Evolutionary conservation across 257 asterid genomes (phyloP).

Genomic region (Petrea volubilis): DNA sequence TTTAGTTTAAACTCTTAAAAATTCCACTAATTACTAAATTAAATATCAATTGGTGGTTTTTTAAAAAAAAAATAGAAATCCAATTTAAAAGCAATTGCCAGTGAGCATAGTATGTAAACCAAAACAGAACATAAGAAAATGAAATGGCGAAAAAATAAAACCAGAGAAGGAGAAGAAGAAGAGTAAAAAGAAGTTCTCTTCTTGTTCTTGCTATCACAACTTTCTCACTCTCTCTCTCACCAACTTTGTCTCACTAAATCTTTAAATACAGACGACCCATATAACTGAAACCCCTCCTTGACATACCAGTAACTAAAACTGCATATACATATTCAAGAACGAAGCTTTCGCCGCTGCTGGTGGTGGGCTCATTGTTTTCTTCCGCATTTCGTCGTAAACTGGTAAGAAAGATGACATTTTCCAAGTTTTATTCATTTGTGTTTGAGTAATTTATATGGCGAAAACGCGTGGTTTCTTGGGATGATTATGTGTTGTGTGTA

Average conservation of each 20-base stretch:
- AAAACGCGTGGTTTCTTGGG: too few relatives aligned
- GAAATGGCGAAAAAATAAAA: conserved; percentile 45
- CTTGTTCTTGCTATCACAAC: conserved; percentile 3
- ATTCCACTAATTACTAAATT: too few relatives aligned
- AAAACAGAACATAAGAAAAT: conserved; percentile 47
- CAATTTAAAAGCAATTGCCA: too few relatives aligned
- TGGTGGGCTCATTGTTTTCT: neutral
- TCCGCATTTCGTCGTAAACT: conserved; percentile 16
- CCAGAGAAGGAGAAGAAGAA: conserved; percentile 19
- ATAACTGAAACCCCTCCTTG: neutral
- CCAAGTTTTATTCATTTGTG: neutral
- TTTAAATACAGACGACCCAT: neutral
- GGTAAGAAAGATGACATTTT: neutral
- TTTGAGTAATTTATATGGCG: neutral
- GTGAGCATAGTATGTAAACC: too few relatives aligned
- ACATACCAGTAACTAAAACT: neutral
- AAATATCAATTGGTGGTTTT: too few relatives aligned
- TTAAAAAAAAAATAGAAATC: too few relatives aligned
- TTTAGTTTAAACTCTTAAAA: too few relatives aligned
- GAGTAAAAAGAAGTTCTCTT: neutral
- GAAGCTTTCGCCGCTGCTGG: conserved; percentile 1
- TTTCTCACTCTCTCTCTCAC: conserved; percentile 20
- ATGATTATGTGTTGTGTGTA: neutral
- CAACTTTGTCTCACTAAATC: conserved; percentile 43
- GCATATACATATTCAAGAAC: conserved; percentile 3